phyloP scores from a whole-genome alignment of 2,329 filamentous ascomycete species.

The Talaromyces sp. region DNA sequence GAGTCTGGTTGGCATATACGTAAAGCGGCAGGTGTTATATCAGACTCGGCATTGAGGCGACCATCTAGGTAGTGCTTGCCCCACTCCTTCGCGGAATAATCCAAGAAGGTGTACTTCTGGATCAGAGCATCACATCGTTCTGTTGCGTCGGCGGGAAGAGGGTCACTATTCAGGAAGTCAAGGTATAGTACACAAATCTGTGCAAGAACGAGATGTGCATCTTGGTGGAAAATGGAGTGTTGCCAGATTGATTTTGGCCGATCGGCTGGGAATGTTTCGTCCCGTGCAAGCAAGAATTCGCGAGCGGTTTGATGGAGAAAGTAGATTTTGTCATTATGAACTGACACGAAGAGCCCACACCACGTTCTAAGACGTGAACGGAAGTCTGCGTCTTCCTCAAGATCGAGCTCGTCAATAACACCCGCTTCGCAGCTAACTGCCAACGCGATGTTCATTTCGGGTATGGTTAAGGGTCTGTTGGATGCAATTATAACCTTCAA shows the following conservation, averaged over 20 bases:
- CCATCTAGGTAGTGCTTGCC: neutral
- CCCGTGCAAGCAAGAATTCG: constrained; percentile 19
- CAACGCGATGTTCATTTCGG: constrained; percentile 34
- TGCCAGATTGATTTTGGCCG: neutral
- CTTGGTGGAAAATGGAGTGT: neutral
- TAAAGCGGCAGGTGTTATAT: neutral
- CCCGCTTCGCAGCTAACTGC: constrained; percentile 25
- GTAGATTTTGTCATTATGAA: constrained; percentile 20
- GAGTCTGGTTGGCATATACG: neutral
- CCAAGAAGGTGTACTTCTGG: neutral
- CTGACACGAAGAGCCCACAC: constrained; percentile 24
- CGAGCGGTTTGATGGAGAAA: constrained; percentile 27
- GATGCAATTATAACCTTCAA: constrained; percentile 20
- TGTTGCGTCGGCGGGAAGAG: neutral
- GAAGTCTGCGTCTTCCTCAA: constrained; percentile 15
- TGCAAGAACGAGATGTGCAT: neutral
- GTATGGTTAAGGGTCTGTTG: constrained; percentile 13
- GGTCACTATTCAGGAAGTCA: neutral
- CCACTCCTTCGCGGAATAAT: neutral
- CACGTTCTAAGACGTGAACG: constrained; percentile 7
- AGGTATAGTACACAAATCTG: neutral
- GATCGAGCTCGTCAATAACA: constrained; percentile 14
- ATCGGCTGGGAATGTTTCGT: neutral
- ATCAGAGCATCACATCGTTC: neutral
- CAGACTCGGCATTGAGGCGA: neutral